Base-by-base conservation (phyloP, 1,284 basidiomycete genomes). In the Pulchroboletus neoregius region DNA sequence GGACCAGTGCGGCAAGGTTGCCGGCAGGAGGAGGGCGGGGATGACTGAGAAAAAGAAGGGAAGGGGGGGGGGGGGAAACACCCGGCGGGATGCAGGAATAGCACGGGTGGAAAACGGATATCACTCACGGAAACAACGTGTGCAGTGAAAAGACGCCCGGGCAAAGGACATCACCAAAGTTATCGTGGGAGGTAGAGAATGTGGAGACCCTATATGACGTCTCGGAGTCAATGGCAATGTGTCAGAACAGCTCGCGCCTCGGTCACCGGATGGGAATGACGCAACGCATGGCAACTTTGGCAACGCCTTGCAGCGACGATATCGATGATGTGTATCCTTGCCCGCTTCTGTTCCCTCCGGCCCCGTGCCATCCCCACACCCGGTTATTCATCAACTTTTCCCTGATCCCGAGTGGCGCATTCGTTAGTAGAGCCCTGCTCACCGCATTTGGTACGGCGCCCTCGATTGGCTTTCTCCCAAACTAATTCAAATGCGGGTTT, bases 51-150 rank as follows among this genome's bases (percentile, higher is more conserved):
- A 13, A 31, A 10, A 12, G 33, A 20, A 11, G 11, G 10, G 16
- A 11, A 10, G 24, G 24, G 24, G 24, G 16, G 18, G 6, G 12
- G 15, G 13, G 24, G 18, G 22, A 40, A 6, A 31, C n/a, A 20
- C 4, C 6, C 22, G 30, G 34, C 43, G 42, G 43, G 22, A n/a
- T n/a, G n/a, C n/a, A n/a, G n/a, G n/a, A n/a, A n/a, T n/a, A n/a
- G n/a, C n/a, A n/a, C n/a, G n/a, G n/a, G n/a, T n/a, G n/a, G n/a
- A n/a, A 47, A 39, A 46, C 30, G 23, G 20, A 26, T 35, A 34
- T 36, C 27, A 53, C 45, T 47, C 48, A 41, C 49, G 61, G 51
- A 61, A 52, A 49, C 49, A 66, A 49, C 58, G 57, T 60, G 63
- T 47, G 37, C n/a, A 11, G 36, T 8, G 23, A 43, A 24, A 36